These are phyloP conservation scores for Microthyrium microscopicum DNA, from an alignment of 2,329 filamentous ascomycete species.

Conservation along the genomic window DNA sequence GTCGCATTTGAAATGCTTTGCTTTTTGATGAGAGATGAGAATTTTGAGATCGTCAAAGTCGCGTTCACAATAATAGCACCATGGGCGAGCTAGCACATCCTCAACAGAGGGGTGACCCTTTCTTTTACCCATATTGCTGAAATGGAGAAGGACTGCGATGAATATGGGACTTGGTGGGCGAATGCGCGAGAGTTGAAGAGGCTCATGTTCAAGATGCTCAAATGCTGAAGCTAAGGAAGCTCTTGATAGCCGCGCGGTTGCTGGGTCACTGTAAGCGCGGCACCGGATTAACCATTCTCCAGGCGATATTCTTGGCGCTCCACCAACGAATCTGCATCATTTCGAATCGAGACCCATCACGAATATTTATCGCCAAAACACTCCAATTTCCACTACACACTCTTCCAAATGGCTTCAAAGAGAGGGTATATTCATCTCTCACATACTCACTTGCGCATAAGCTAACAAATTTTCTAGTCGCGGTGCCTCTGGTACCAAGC, in stretches of 20 bases:
- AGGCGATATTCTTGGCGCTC: too few relatives aligned
- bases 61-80: conserved; percentile 99
- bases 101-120: conserved; percentile 72
- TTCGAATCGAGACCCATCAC: too few relatives aligned
- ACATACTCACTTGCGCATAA: background rate
- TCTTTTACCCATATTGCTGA: conserved; percentile 64
- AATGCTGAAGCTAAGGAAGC: too few relatives aligned
- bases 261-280: too few relatives aligned
- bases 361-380: too few relatives aligned
- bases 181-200: background rate
- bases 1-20: conserved; percentile 99
- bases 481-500: conserved; percentile 96
- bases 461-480: conserved; percentile 29
- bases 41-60: conserved; percentile 97
- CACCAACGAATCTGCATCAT: too few relatives aligned
- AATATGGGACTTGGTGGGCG: background rate
- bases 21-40: conserved; percentile 91
- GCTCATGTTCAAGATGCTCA: background rate
- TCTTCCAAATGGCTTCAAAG: conserved; percentile 23
- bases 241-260: too few relatives aligned
- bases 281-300: background rate
- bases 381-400: too few relatives aligned
- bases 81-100: conserved; percentile 72
- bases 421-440: conserved; percentile 18
- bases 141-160: too few relatives aligned